Conservation (phyloP, 805 yeast species). For the Cyberlindnera saturnus region DNA sequence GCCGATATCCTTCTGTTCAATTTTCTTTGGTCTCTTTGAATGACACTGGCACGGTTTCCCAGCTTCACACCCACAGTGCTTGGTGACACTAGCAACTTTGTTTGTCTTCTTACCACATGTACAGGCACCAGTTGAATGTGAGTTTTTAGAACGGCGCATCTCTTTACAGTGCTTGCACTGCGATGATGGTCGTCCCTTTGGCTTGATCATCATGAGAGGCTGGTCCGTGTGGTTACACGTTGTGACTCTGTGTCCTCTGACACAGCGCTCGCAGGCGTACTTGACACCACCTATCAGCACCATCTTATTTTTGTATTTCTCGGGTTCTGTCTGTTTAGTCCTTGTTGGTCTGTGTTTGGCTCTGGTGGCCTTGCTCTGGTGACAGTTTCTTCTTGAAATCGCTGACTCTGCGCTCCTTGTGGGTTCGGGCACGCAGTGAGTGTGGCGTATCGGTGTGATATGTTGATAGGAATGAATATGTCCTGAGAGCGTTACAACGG, state of each 20-base stretch:
- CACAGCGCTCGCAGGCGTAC: slow-evolving; percentile 94
- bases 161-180: slow-evolving; percentile 86
- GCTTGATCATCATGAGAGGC: slow-evolving; percentile 88
- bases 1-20: not conserved
- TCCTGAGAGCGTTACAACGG: too few relatives aligned
- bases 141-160: slow-evolving; percentile 57
- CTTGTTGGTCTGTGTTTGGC: not conserved
- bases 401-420: too few relatives aligned
- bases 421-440: too few relatives aligned
- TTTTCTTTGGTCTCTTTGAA: slow-evolving; percentile 13
- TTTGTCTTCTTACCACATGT: slow-evolving; percentile 50
- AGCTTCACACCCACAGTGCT: slow-evolving; percentile 24
- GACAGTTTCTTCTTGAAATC: not conserved
- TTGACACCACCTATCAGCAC: slow-evolving; percentile 88
- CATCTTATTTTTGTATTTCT: slow-evolving; percentile 37
- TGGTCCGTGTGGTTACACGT: slow-evolving; percentile 90
- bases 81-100: slow-evolving; percentile 20
- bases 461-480: too few relatives aligned
- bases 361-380: not conserved
- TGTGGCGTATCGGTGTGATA: too few relatives aligned
- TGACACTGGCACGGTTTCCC: slow-evolving; percentile 25
- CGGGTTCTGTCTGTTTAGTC: not conserved
- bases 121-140: slow-evolving; percentile 57
- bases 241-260: slow-evolving; percentile 93
- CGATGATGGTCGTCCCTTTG: slow-evolving; percentile 93